A percentile compares a stretch with the other conserved stretches of the same genome.
These are phyloP conservation scores for Fomitopsis schrenkii DNA, from an alignment of 1,284 basidiomycete genomes.

Conservation along the genomic window DNA sequence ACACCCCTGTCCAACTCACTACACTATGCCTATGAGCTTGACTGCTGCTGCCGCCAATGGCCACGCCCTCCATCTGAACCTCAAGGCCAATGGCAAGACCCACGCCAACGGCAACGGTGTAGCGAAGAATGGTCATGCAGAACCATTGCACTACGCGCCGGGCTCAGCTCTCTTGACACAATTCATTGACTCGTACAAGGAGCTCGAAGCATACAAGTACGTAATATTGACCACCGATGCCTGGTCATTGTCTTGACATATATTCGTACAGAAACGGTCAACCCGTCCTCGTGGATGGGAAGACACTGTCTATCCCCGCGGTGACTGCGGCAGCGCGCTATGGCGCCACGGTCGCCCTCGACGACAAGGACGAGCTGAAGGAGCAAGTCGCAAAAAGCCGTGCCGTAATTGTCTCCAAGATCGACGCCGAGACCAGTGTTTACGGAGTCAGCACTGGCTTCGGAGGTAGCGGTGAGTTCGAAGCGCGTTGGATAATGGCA, in stretches of 20 bases:
- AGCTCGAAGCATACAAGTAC: slow-evolving; percentile 25
- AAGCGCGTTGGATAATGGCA: not conserved
- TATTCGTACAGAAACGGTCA: slow-evolving; percentile 45
- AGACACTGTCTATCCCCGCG: slow-evolving; percentile 67
- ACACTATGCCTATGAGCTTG: slow-evolving; percentile 3
- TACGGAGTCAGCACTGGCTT: slow-evolving; percentile 85
- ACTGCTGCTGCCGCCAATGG: not conserved
- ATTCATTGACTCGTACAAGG: slow-evolving; percentile 25
- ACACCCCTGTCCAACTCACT: not conserved
- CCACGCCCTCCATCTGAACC: not conserved
- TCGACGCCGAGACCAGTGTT: slow-evolving; percentile 64
- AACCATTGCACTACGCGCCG: not conserved
- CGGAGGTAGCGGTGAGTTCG: slow-evolving; percentile 64
- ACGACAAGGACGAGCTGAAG: slow-evolving; percentile 42
- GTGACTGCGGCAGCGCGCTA: slow-evolving; percentile 71
- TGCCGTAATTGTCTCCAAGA: slow-evolving; percentile 59
- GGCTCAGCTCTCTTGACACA: slow-evolving; percentile 18
- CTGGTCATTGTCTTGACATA: not conserved
- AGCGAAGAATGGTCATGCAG: slow-evolving; percentile 6
- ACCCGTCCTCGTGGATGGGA: slow-evolving; percentile 62
- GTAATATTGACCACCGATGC: slow-evolving; percentile 12
- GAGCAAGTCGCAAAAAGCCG: slow-evolving; percentile 56
- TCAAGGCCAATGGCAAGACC: not conserved
- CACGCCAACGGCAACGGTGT: not conserved
- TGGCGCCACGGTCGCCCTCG: slow-evolving; percentile 48